phyloP scores from a whole-genome alignment of 768 basidiomycete genomes.

The Glaciozyma antarctica region DNA sequence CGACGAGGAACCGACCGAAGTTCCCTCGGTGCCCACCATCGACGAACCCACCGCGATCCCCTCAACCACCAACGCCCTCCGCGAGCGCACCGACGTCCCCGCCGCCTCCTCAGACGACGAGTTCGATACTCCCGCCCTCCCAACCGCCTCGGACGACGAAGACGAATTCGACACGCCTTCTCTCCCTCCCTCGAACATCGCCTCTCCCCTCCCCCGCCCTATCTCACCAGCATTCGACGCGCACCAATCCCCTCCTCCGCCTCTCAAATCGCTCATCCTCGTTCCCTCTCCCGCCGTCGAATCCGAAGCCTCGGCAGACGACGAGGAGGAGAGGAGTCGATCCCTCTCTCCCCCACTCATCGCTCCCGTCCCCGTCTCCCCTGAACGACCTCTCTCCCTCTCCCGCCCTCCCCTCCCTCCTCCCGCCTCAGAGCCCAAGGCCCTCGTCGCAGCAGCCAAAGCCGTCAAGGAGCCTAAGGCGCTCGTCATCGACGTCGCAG shows the following conservation, averaged over 20 bases:
- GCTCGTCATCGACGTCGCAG: too few species aligned
- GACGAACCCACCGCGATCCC: not conserved
- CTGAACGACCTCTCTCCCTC: too few species aligned
- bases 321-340: too few species aligned
- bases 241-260: too few species aligned
- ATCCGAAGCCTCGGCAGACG: too few species aligned
- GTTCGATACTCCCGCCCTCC: not conserved
- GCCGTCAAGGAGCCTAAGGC: not conserved
- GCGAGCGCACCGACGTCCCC: not conserved
- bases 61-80: not conserved
- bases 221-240: too few species aligned
- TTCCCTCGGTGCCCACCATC: not conserved
- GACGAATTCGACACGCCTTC: constrained; percentile 17
- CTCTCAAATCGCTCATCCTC: too few species aligned
- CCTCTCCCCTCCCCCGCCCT: not conserved
- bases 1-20: not conserved
- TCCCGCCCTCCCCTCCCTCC: too few species aligned
- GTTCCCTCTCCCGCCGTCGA: too few species aligned
- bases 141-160: constrained; percentile 6
- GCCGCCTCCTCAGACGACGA: constrained; percentile 4
- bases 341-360: too few species aligned
- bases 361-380: too few species aligned
- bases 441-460: not conserved
- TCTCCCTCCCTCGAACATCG: not conserved
- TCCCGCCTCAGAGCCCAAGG: not conserved